phyloP scores from a whole-genome alignment of 2,329 filamentous ascomycete genomes.

The Botrytis paeoniae region DNA sequence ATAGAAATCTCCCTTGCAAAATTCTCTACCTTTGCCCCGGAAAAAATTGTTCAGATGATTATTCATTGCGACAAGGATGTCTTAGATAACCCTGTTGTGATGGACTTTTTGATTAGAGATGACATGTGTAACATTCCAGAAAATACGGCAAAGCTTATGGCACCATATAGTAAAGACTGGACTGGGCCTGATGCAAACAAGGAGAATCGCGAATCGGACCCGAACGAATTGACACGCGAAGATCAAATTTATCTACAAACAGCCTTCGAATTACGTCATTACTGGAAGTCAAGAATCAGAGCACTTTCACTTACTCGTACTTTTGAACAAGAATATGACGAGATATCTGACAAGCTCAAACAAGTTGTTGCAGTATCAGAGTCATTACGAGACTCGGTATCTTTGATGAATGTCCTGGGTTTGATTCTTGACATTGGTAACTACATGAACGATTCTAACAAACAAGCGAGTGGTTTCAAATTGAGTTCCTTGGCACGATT shows the following conservation, averaged over 20 bases:
- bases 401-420: constrained; percentile 92
- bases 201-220: constrained; percentile 80
- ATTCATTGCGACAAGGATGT: constrained; percentile 92
- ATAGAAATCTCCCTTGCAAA: constrained; percentile 84
- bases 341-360: constrained; percentile 79
- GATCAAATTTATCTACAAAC: constrained; percentile 95
- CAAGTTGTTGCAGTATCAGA: constrained; percentile 87
- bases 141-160: constrained; percentile 86
- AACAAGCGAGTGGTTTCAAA: constrained; percentile 97
- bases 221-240: constrained; percentile 82
- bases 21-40: constrained; percentile 78
- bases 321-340: constrained; percentile 86
- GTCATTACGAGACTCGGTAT: constrained; percentile 83
- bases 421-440: constrained; percentile 97
- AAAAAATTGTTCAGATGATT: constrained; percentile 87
- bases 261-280: constrained; percentile 91
- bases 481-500: constrained; percentile 87
- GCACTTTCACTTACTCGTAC: constrained; percentile 80
- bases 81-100: constrained; percentile 83
- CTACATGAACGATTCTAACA: constrained; percentile 99
- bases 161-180: constrained; percentile 95
- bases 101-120: constrained; percentile 94
- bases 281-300: constrained; percentile 97
- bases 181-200: constrained; percentile 79
- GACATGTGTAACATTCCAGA: constrained; percentile 91